phyloP scores from a whole-genome alignment of 371 early-diverging fungal species.

The Batkoa obscura region DNA sequence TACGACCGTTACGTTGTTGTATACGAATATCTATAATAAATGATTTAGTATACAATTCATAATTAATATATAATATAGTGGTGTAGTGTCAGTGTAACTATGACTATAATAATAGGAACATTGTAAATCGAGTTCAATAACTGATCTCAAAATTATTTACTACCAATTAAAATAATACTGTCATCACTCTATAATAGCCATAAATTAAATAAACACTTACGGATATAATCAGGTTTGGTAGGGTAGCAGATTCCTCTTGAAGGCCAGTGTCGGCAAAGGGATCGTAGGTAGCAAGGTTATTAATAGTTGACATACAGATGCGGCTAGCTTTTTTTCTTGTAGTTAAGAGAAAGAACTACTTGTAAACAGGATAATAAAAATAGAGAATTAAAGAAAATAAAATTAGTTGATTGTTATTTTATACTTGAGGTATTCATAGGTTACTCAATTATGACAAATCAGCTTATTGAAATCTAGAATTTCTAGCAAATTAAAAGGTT shows the following conservation, averaged over 20 bases:
- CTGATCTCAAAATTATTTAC: background rate
- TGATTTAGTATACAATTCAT: background rate
- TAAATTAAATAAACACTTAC: slow-evolving; percentile 2
- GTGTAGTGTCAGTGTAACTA: slow-evolving; percentile 5
- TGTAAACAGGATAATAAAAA: no score
- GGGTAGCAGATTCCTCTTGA: background rate
- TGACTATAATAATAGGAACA: slow-evolving; percentile 2
- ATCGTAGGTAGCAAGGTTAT: background rate
- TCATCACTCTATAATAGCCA: background rate
- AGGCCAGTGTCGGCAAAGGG: slow-evolving; percentile 5
- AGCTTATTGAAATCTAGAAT: no score
- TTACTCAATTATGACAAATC: no score
- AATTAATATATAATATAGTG: background rate
- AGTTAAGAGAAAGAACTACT: no score
- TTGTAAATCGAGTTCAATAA: background rate
- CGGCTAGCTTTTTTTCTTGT: no score
- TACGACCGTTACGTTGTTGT: slow-evolving; percentile 94
- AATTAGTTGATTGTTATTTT: no score
- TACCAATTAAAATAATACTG: background rate
- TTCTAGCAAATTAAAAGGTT: no score
- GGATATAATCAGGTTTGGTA: slow-evolving; percentile 1
- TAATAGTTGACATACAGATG: slow-evolving; percentile 1
- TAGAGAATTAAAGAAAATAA: no score
- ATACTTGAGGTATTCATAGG: no score
- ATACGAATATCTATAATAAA: slow-evolving; percentile 68